Evolutionary conservation across 2,329 filamentous ascomycete genomes (phyloP).

Genomic region (Tolypocladium paradoxum): DNA sequence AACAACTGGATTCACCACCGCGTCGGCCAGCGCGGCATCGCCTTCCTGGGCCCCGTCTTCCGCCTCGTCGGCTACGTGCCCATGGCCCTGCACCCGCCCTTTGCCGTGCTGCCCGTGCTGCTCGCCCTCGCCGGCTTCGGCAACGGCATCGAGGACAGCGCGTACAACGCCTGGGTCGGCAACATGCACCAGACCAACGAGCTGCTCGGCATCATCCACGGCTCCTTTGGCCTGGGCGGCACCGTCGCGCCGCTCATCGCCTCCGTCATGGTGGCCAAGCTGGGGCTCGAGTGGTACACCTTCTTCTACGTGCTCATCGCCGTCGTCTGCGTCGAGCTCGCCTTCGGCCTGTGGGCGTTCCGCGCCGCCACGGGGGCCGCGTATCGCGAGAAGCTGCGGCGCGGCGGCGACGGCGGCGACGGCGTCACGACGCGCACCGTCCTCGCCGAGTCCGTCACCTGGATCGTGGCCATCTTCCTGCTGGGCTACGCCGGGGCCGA

Average conservation of each 20-base stretch:
- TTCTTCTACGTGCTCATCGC: conserved; percentile 70
- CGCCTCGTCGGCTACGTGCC: conserved; percentile 58
- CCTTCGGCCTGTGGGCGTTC: conserved; percentile 43
- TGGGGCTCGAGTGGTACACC: conserved; percentile 52
- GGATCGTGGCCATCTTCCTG: conserved; percentile 64
- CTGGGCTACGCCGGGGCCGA: conserved; percentile 72
- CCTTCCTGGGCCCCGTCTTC: conserved; percentile 50
- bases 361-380: conserved; percentile 48
- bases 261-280: conserved; percentile 60
- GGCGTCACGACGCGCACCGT: conserved; percentile 33
- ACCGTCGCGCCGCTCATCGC: conserved; percentile 60
- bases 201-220: conserved; percentile 62
- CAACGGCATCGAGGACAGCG: conserved; percentile 55
- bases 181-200: conserved; percentile 66
- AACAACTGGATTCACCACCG: conserved; percentile 38
- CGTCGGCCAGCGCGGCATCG: conserved; percentile 48
- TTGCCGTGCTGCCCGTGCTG: conserved; percentile 52
- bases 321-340: conserved; percentile 44
- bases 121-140: conserved; percentile 61
- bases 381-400: conserved; percentile 30
- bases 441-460: conserved; percentile 47
- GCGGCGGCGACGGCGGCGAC: conserved; percentile 17
- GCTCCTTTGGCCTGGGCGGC: conserved; percentile 61
- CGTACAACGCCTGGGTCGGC: conserved; percentile 52
- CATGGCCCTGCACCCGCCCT: conserved; percentile 58